A percentile compares a stretch with the other conserved stretches of the same genome.
Conservation (phyloP, 345 rosid species). For the Nasturtium officinale region DNA sequence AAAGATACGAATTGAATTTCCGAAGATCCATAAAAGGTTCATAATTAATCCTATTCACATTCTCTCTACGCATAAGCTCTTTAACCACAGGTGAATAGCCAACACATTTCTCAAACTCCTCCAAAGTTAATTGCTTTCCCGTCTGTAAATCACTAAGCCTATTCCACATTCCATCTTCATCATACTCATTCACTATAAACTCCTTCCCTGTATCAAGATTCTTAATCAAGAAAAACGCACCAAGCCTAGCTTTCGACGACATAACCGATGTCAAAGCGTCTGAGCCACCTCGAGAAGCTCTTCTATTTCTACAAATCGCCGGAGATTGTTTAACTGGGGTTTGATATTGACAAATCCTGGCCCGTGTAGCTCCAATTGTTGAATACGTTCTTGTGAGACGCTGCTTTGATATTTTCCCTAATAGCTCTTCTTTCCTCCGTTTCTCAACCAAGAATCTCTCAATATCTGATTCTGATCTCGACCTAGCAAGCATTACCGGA, state of each 20-base stretch:
- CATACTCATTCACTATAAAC: constrained; percentile 78
- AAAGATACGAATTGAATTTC: constrained; percentile 58
- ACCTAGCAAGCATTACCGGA: constrained; percentile 54
- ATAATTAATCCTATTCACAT: constrained; percentile 55
- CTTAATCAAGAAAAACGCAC: constrained; percentile 81
- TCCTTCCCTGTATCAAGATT: constrained; percentile 89
- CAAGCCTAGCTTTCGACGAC: constrained; percentile 45
- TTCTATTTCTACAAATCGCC: constrained; percentile 37
- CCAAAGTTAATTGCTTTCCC: constrained; percentile 88
- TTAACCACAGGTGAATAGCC: constrained; percentile 88
- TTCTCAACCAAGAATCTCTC: constrained; percentile 53
- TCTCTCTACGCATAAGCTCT: constrained; percentile 84
- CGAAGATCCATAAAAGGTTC: constrained; percentile 46
- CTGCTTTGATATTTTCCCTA: constrained; percentile 72
- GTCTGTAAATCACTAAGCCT: constrained; percentile 92
- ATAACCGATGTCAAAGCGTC: constrained; percentile 35
- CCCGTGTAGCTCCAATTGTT: constrained; percentile 47
- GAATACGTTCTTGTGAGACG: constrained; percentile 67
- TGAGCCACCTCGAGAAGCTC: constrained; percentile 31
- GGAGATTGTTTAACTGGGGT: constrained; percentile 49
- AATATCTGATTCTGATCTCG: constrained; percentile 73
- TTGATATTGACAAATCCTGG: constrained; percentile 46
- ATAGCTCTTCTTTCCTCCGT: constrained; percentile 60
- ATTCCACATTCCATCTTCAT: constrained; percentile 91
- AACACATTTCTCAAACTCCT: constrained; percentile 85